Evolutionary conservation across 768 basidiomycete species (phyloP), one percentile per base, ranked within the genome.

Genomic region (Gelatoporia subvermispora): DNA sequence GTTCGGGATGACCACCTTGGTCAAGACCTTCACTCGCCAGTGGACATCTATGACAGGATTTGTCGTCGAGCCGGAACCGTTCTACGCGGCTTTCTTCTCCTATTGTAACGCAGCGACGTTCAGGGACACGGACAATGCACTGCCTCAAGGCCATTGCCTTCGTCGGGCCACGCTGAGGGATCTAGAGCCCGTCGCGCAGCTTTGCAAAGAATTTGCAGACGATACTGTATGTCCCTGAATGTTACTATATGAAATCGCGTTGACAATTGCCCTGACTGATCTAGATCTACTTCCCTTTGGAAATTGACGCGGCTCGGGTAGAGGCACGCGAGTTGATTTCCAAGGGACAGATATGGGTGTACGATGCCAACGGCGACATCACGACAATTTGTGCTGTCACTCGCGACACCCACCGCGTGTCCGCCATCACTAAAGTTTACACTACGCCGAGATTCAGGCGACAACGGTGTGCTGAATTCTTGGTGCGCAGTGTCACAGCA

Each of bases 341-440:
- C 8, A 74, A 73, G 49, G 64, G 72, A n/a, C 73, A 75, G 43
- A 58, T 78, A 23, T 81, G 78, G 77, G 62, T 82, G 21, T 77
- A 75, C 57, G 75, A 76, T 44, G 66, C 68, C 17, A 50, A 60
- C 10, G 65, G 66, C 2, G 64, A 69, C 43, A 60, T 76, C 43
- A 68, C 77, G 3, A 74, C 72, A 17, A 72, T 82, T 36, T 79
- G 78, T 40, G 79, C 79, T 15, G 77, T 75, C 18, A 76, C 79
- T n/a, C 73, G 79, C n/a, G 68, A 68, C 43, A 76, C 74, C 11
- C 60, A 68, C 48, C 66, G 64, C 10, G 74, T 79, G 20, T 72
- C 75, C 13, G 77, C 76, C 2, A 78, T 81, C 54, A 78, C 79
- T 8, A 82, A 81, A 60, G 79, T 81, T 1, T 78, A 75, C 58